These are phyloP conservation scores for Beauveria pseudobassiana DNA, from an alignment of 2,329 filamentous ascomycete genomes.

Conservation along the genomic window DNA sequence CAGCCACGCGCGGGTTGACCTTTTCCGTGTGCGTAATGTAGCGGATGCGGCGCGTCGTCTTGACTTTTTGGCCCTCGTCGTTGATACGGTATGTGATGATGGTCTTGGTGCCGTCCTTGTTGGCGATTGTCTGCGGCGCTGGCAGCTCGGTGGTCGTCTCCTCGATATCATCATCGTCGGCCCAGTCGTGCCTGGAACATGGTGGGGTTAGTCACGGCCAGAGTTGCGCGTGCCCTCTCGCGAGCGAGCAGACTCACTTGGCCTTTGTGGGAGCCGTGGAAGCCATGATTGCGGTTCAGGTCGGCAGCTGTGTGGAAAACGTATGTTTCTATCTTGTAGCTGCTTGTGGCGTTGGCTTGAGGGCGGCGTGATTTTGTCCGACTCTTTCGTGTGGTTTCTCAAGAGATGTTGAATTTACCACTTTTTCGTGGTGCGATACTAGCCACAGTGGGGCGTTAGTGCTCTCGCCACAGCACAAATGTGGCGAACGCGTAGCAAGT, in stretches of 20 bases:
- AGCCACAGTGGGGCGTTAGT: constrained; percentile 25
- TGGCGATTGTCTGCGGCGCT: constrained; percentile 78
- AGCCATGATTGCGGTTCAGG: constrained; percentile 27
- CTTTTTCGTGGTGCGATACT: constrained; percentile 34
- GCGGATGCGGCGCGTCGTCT: constrained; percentile 92
- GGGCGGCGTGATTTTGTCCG: constrained; percentile 15
- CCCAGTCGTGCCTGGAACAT: constrained; percentile 68
- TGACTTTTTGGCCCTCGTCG: constrained; percentile 91
- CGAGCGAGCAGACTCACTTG: constrained; percentile 26
- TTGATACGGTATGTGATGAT: constrained; percentile 85
- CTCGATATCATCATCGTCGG: constrained; percentile 89
- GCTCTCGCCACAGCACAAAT: constrained; percentile 6
- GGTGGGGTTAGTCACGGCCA: constrained; percentile 28
- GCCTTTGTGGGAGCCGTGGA: constrained; percentile 31
- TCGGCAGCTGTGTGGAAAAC: constrained; percentile 10
- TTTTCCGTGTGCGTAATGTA: constrained; percentile 85
- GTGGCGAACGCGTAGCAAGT: constrained; percentile 16
- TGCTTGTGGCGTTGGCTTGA: constrained; percentile 17
- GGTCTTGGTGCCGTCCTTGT: constrained; percentile 98
- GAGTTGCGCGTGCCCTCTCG: constrained; percentile 8
- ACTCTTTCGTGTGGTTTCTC: constrained; percentile 31
- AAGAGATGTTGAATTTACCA: constrained; percentile 29
- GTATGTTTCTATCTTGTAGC: constrained; percentile 2
- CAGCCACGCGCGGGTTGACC: constrained; percentile 93
- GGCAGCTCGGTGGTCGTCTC: constrained; percentile 64